Evolutionary conservation across 306 rosid species (phyloP).

Genomic region (Pyrus bretschneideri): DNA sequence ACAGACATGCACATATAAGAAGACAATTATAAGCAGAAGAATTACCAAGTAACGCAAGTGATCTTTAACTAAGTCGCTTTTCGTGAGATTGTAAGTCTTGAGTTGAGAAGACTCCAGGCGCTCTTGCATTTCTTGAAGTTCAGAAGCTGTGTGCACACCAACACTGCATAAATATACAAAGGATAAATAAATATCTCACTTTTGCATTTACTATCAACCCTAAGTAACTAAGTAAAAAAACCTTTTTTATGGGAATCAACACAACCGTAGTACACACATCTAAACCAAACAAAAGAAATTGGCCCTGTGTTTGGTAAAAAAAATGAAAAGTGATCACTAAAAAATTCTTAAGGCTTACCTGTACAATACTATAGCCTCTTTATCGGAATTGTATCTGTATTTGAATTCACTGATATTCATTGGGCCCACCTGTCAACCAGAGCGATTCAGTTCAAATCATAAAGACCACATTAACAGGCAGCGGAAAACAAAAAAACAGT

Average conservation of each 20-base stretch:
- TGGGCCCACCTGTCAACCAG: conserved; percentile 59
- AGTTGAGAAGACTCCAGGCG: conserved; percentile 61
- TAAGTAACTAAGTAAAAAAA: too few relatives aligned
- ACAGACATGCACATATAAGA: not conserved
- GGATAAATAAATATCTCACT: not conserved
- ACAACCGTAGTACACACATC: not conserved
- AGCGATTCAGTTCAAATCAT: conserved; percentile 13
- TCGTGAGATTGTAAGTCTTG: conserved; percentile 58
- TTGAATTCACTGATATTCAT: conserved; percentile 86
- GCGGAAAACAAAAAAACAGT: not conserved
- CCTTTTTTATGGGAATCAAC: not conserved
- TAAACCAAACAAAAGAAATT: not conserved
- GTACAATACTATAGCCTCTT: conserved; percentile 72
- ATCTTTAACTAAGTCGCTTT: conserved; percentile 82
- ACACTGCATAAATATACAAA: conserved; percentile 50
- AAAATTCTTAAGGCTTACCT: conserved; percentile 38
- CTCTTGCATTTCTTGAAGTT: conserved; percentile 53
- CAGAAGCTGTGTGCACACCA: conserved; percentile 69
- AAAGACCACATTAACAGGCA: not conserved
- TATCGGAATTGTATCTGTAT: conserved; percentile 55
- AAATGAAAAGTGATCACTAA: not conserved
- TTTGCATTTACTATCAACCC: not conserved
- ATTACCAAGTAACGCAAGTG: conserved; percentile 90
- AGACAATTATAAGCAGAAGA: not conserved
- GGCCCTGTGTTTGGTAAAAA: too few relatives aligned